Base-by-base conservation (phyloP, 2,329 filamentous ascomycete genomes). In the Emericellopsis cladophorae region DNA sequence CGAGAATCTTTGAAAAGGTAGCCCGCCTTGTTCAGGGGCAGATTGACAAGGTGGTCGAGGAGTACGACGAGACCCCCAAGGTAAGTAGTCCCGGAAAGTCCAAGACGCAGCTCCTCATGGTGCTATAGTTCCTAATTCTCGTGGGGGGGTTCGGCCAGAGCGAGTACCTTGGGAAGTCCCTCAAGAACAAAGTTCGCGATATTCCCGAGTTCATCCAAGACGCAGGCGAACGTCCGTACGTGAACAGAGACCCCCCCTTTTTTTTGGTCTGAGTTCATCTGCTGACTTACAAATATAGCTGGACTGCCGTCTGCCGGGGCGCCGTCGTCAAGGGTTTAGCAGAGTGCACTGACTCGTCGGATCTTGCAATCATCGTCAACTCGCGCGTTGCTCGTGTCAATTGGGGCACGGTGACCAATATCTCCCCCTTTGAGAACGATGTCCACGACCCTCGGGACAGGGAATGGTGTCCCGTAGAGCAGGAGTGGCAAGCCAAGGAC, bases 71-170 rank as follows among this genome's bases (percentile, higher is more conserved):
- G 18, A 39, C 9, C 10, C 15, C 37, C 18, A 29, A 31, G 37
- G 15, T 9, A 18, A 12, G 37, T 18, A 6, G 15, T 21, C 18
- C 18, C 15, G 14, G 23, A 14, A 40, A 10, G 9, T 32, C 23
- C 22, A n/a, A 31, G 12, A 12, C 24, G 14, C 12, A 39, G n/a
- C 11, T 29, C 7, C n/a, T 16, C 11, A 26, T 34, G 7, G 21
- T 15, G 9, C 23, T 42, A 15, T 40, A 16, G 12, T 29, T 31
- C 10, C 40, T 66, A 5, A 50, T 65, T 2, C 50, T 67, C 0
- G 62, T 60, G 0, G 64, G 64, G 0, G 64, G 63, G 0, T 59
- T 67, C 5, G 63, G 64, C 0, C 46, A 55, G 2, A 58, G 50
- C 12, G 26, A 37, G 0, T 62, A 58, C 5, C 42, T 67, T 1